Percentiles rank a stretch among this genome's conserved stretches.
Conservation (phyloP, 257 asterid genomes). For the Fraxinus quadrangulata region DNA sequence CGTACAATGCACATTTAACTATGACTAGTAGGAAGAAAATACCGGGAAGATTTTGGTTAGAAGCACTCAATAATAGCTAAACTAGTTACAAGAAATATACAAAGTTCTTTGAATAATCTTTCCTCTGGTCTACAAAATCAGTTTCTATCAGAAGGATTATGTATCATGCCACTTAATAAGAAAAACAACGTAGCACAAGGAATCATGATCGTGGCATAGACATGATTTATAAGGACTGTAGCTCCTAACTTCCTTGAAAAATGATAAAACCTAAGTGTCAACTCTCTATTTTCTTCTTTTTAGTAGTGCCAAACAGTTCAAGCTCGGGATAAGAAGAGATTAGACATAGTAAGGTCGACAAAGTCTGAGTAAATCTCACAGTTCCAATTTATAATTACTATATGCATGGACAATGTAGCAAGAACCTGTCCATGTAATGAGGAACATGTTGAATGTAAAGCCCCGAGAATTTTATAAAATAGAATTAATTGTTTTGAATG, state of each 20-base stretch:
- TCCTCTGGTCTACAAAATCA: not conserved
- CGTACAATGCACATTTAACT: no score
- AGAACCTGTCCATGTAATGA: not conserved
- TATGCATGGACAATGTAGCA: not conserved
- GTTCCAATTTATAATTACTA: not conserved
- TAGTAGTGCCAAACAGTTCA: not conserved
- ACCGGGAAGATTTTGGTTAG: not conserved
- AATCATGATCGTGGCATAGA: not conserved
- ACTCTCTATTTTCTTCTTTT: not conserved
- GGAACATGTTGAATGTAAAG: not conserved
- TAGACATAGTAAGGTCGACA: not conserved
- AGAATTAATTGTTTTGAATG: no score
- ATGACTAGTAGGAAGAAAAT: not conserved
- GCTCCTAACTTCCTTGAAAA: not conserved
- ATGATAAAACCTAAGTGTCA: not conserved
- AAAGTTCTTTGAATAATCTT: not conserved
- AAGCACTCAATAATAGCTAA: not conserved
- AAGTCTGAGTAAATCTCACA: not conserved
- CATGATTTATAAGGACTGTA: not conserved
- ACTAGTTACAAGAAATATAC: not conserved
- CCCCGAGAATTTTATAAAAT: no score
- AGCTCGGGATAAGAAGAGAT: not conserved
- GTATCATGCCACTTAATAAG: not conserved
- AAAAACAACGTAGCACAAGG: not conserved
- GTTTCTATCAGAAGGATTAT: not conserved